Evolutionary conservation across 768 basidiomycete species (phyloP).

Genomic region (Epithele typhae): DNA sequence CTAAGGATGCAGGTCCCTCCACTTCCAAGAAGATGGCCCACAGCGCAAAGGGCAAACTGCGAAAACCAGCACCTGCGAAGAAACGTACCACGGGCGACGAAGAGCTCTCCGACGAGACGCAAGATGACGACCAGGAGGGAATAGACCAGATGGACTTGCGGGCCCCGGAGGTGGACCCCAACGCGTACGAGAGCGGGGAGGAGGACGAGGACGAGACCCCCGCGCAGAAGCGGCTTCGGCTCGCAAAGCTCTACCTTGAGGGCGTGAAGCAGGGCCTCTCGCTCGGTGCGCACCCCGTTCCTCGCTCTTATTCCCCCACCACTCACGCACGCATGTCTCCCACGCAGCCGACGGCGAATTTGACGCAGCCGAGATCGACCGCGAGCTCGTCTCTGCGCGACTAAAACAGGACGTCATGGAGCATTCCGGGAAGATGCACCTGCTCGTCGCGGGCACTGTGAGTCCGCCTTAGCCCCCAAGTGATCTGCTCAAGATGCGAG

Average conservation of each 20-base stretch:
- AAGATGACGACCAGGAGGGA: conserved; percentile 39
- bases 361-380: conserved; percentile 95
- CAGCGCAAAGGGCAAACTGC: conserved; percentile 22
- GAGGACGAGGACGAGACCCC: conserved; percentile 89
- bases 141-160: conserved; percentile 78
- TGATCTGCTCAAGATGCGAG: neutral
- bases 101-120: conserved; percentile 64
- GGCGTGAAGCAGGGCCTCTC: conserved; percentile 72
- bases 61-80: conserved; percentile 11
- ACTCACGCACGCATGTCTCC: neutral
- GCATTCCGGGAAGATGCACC: conserved; percentile 82
- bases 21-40: conserved; percentile 21
- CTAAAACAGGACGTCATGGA: conserved; percentile 91
- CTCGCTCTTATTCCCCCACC: neutral
- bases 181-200: conserved; percentile 57
- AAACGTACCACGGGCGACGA: conserved; percentile 38
- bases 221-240: conserved; percentile 84
- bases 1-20: conserved; percentile 28
- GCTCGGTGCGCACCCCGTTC: conserved; percentile 16
- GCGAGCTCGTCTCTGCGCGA: conserved; percentile 84
- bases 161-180: conserved; percentile 46
- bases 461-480: conserved; percentile 20
- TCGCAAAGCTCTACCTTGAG: conserved; percentile 89
- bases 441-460: conserved; percentile 74
- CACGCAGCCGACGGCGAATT: conserved; percentile 76